These are phyloP conservation scores for Cytidiella melzeri DNA, from an alignment of 768 basidiomycete species.

Conservation along the genomic window DNA sequence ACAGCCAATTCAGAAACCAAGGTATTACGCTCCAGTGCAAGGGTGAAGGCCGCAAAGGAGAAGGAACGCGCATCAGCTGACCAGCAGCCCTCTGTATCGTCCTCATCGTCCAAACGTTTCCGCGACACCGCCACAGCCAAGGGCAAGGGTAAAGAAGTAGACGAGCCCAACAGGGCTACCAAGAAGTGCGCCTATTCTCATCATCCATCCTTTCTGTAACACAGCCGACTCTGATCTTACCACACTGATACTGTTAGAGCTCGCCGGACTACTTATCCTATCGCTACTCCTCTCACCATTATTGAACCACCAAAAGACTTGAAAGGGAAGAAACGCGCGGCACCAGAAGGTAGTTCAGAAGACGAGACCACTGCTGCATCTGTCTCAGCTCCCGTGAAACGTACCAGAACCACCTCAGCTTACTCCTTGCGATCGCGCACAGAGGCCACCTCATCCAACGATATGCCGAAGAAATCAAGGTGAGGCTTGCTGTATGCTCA, in stretches of 20 bases:
- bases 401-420: slow-evolving; percentile 43
- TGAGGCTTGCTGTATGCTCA: slow-evolving; percentile 19
- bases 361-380: slow-evolving; percentile 46
- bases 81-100: slow-evolving; percentile 30
- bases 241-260: slow-evolving; percentile 37
- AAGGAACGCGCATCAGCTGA: slow-evolving; percentile 45
- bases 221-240: background rate
- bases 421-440: slow-evolving; percentile 66
- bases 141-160: slow-evolving; percentile 57
- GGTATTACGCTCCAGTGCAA: slow-evolving; percentile 60
- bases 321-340: slow-evolving; percentile 93
- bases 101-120: slow-evolving; percentile 38
- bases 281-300: slow-evolving; percentile 47
- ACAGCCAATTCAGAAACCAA: slow-evolving; percentile 44
- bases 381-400: slow-evolving; percentile 50
- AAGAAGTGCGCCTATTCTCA: slow-evolving; percentile 54
- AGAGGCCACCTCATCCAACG: slow-evolving; percentile 31
- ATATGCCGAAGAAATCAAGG: slow-evolving; percentile 78
- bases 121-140: slow-evolving; percentile 47
- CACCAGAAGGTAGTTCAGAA: slow-evolving; percentile 61
- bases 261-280: slow-evolving; percentile 48
- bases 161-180: slow-evolving; percentile 41
- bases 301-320: slow-evolving; percentile 70
- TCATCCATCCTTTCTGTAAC: background rate
- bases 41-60: slow-evolving; percentile 69